phyloP scores from a whole-genome alignment of 768 basidiomycete genomes.

The Xerocomellus chrysenteron region DNA sequence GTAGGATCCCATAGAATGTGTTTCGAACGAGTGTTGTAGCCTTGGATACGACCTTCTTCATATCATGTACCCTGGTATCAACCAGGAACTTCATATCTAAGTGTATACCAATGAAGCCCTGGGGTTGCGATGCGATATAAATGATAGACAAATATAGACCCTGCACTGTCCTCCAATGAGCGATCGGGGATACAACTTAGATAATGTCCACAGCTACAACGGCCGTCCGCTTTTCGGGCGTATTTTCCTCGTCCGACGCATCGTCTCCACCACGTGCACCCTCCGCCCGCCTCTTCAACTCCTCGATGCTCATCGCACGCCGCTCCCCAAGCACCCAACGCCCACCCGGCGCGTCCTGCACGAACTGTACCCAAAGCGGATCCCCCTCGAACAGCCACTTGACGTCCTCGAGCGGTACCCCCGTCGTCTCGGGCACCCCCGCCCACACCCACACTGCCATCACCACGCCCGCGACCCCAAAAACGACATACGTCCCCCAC shows the following conservation, averaged over 20 bases:
- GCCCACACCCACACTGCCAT: conserved; percentile 36
- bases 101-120: no score
- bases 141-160: not conserved
- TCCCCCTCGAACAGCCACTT: conserved; percentile 34
- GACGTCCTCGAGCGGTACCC: conserved; percentile 40
- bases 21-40: not conserved
- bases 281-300: conserved; percentile 16
- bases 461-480: conserved; percentile 29
- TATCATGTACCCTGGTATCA: not conserved
- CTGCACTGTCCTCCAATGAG: not conserved
- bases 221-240: not conserved
- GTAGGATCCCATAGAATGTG: not conserved
- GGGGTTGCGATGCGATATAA: not conserved
- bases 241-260: not conserved
- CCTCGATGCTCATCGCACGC: conserved; percentile 26
- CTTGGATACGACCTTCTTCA: conserved; percentile 8
- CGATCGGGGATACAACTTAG: not conserved
- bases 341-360: conserved; percentile 37
- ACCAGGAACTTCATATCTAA: not conserved
- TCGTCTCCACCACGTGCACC: not conserved
- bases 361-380: conserved; percentile 23
- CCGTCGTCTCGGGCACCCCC: conserved; percentile 42
- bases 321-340: conserved; percentile 23
- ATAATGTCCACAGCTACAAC: conserved; percentile 1
- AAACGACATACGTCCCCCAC: conserved; percentile 34